Evolutionary conservation across 1,284 basidiomycete species (phyloP).

Genomic region (Ceratobasidium papillatum): DNA sequence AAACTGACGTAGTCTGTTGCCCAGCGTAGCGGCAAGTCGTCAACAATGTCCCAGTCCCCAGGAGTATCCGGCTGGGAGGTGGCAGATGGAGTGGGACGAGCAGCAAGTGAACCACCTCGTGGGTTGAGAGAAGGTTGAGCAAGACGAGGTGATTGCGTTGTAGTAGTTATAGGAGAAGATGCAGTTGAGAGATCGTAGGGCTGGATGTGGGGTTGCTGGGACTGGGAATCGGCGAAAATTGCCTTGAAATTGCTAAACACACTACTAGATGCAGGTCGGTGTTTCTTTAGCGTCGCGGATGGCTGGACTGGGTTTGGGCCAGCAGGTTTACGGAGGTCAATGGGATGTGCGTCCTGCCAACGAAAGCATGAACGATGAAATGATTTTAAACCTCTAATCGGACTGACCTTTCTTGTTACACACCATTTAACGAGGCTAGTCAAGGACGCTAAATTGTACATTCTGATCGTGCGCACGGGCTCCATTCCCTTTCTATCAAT

Average conservation of each 20-base stretch:
- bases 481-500: constrained; percentile 61
- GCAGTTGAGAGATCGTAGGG: constrained; percentile 48
- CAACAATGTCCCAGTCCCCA: constrained; percentile 74
- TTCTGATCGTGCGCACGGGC: constrained; percentile 64
- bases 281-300: constrained; percentile 19
- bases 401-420: constrained; percentile 66
- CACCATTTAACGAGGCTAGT: constrained; percentile 77
- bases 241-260: constrained; percentile 36
- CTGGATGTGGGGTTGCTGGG: constrained; percentile 31
- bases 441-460: constrained; percentile 81
- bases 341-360: constrained; percentile 63
- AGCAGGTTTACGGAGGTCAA: constrained; percentile 65
- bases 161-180: constrained; percentile 7
- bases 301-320: constrained; percentile 56
- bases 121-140: constrained; percentile 46
- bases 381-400: background rate
- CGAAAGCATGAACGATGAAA: constrained; percentile 31
- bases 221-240: constrained; percentile 37
- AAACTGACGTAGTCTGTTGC: constrained; percentile 81
- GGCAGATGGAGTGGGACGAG: constrained; percentile 45
- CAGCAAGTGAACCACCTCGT: constrained; percentile 45
- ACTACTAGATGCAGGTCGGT: constrained; percentile 20
- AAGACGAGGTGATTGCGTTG: background rate
- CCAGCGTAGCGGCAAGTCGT: constrained; percentile 79
- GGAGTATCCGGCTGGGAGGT: constrained; percentile 53